A percentile compares a stretch with the other conserved stretches of the same genome.
These are phyloP conservation scores for Dactylellina parvicollis DNA, from an alignment of 2,329 filamentous ascomycete genomes.

Conservation along the genomic window DNA sequence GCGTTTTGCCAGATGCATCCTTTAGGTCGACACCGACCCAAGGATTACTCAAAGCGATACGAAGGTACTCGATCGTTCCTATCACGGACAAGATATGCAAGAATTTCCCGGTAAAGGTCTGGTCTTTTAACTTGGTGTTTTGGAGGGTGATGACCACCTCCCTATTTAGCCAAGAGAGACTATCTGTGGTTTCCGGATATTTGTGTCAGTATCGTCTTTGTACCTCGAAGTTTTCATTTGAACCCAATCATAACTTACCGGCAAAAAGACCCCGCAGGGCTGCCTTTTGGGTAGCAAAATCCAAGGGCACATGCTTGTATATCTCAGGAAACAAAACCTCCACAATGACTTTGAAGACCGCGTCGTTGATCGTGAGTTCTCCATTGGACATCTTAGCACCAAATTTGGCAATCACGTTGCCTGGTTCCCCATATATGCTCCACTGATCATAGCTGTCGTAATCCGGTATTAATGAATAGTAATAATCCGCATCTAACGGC, in stretches of 20 bases:
- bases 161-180: not conserved
- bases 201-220: no score
- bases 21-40: slow-evolving; percentile 9
- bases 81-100: not conserved
- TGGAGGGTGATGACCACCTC: no score
- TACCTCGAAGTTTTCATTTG: no score
- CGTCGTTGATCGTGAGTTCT: not conserved
- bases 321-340: not conserved
- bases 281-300: no score
- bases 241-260: not conserved
- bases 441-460: slow-evolving; percentile 22
- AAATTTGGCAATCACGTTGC: not conserved
- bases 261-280: slow-evolving; percentile 1
- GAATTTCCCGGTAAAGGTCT: not conserved
- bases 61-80: not conserved
- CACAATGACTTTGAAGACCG: not conserved
- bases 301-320: no score
- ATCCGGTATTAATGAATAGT: slow-evolving; percentile 25
- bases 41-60: slow-evolving; percentile 21
- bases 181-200: no score
- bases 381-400: not conserved
- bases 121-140: not conserved
- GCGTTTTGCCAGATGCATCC: not conserved
- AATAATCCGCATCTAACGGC: slow-evolving; percentile 41
- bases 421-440: slow-evolving; percentile 17